These are phyloP conservation scores for Septoria linicola DNA, from an alignment of 2,329 filamentous ascomycete species.

Conservation along the genomic window DNA sequence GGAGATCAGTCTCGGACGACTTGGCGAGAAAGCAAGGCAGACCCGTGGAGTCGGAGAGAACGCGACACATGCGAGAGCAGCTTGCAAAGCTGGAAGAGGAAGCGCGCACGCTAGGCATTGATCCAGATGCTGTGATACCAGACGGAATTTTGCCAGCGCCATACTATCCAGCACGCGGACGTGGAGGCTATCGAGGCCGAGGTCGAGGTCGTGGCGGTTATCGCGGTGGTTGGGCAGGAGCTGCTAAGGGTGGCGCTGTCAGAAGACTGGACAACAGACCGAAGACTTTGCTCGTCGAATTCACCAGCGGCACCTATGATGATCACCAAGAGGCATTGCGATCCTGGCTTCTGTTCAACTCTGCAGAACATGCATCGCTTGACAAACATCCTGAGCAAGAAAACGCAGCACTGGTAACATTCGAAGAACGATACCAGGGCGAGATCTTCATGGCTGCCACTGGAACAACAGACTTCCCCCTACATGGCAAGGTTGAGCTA, in stretches of 20 bases:
- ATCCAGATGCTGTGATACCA: constrained; percentile 51
- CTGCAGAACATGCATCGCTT: constrained; percentile 42
- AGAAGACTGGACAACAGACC: constrained; percentile 73
- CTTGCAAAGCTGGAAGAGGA: constrained; percentile 72
- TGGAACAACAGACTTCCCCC: constrained; percentile 50
- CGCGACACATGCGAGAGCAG: constrained; percentile 67
- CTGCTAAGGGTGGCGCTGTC: constrained; percentile 50
- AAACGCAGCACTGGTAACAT: constrained; percentile 43
- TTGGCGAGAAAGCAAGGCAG: constrained; percentile 56
- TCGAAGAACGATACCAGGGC: constrained; percentile 57
- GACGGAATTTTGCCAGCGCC: constrained; percentile 26
- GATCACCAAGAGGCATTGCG: constrained; percentile 68
- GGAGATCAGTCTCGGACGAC: constrained; percentile 60
- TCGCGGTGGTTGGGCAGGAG: constrained; percentile 48
- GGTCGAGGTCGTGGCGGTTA: constrained; percentile 46
- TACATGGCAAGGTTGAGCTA: constrained; percentile 64
- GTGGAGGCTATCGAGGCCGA: constrained; percentile 38
- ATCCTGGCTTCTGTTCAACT: constrained; percentile 58
- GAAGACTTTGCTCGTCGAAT: constrained; percentile 62
- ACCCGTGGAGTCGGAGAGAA: constrained; percentile 47
- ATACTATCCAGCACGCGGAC: constrained; percentile 22
- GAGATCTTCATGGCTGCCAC: constrained; percentile 51
- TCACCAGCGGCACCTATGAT: constrained; percentile 57
- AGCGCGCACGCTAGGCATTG: constrained; percentile 67
- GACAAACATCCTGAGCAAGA: constrained; percentile 40